Conservation (phyloP, 257 asterid species). For the Jasminum sambac region DNA sequence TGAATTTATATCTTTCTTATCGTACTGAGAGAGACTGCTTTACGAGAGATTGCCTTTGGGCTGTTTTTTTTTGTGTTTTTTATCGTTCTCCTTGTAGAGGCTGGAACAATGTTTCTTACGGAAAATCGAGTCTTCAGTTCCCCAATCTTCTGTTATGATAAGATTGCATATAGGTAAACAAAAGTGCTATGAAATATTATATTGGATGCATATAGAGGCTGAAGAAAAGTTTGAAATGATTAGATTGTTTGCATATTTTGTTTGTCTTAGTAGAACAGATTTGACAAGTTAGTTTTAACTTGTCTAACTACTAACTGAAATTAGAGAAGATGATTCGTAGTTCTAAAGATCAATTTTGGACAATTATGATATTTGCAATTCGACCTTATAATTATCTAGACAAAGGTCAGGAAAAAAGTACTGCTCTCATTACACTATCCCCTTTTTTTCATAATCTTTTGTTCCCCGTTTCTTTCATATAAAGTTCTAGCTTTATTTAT, state of each 20-base stretch:
- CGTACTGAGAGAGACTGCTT: neutral
- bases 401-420: conserved; percentile 6
- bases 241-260: neutral
- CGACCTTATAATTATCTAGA: neutral
- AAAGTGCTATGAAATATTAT: neutral
- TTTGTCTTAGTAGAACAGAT: neutral
- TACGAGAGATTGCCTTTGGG: neutral
- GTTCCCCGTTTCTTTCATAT: too few relatives aligned
- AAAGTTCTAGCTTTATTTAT: neutral
- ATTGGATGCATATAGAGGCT: neutral
- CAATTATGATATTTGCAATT: conserved; percentile 12
- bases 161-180: neutral
- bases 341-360: conserved; percentile 16
- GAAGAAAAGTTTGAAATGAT: neutral
- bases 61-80: too few relatives aligned
- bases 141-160: neutral
- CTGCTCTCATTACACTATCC: neutral
- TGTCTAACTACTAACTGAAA: too few relatives aligned
- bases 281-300: neutral
- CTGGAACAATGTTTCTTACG: neutral
- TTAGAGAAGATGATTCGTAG: too few relatives aligned
- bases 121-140: neutral
- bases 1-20: neutral
- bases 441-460: neutral
- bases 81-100: too few relatives aligned